Base-by-base conservation (phyloP, 768 basidiomycete species). In the Termitomyces eurrhizus region DNA sequence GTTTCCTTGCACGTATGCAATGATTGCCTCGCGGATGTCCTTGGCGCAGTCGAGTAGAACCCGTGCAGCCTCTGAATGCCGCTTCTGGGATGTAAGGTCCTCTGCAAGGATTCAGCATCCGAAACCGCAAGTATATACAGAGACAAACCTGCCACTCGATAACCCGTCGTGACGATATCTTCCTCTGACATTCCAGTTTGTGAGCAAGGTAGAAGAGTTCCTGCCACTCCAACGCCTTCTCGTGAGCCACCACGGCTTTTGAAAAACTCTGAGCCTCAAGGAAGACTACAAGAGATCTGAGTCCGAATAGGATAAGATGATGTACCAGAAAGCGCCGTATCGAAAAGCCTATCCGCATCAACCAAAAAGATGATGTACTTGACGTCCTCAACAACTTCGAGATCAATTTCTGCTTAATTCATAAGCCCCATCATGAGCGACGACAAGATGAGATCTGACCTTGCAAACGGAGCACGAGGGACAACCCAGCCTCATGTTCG, bases 341-440 rank as follows among this genome's bases (percentile, higher is more conserved):
- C 88, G 75, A 96, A 98, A 4, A 99, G 81, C 49, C 81, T 80
- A 67, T 98, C 86, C 0, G 94, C 94, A 65, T 98, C 93, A 21
- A 94, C 93, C 36, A 99, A 83, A 80, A 98, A 99, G 72, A 98
- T 98, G 71, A 98, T 89, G 69, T 98, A 99, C 70, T 95, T 98
- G 67, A 98, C 97, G 60, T 98, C 95, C 69, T 99, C 95, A 14
- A 97, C 92, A 2, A 94, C 73, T 32, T 85, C 80, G 0, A 90
- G 85, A 63, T 92, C 81, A 9, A 78, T 75, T 33, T 82, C 70
- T 88, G 59, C 42, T 45, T 7, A 55, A 53, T 77, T 79, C 44
- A 6, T 48, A 7, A 58, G 41, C 13, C 2, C 8, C 39, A n/a
- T n/a, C 39, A 51, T 32, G 21, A 35, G 37, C 56, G 8, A 14